Evolutionary conservation across 495 filamentous ascomycete species (phyloP), one percentile per base, ranked within the genome.

Genomic region (Aspergillus sclerotiicarbonarius): DNA sequence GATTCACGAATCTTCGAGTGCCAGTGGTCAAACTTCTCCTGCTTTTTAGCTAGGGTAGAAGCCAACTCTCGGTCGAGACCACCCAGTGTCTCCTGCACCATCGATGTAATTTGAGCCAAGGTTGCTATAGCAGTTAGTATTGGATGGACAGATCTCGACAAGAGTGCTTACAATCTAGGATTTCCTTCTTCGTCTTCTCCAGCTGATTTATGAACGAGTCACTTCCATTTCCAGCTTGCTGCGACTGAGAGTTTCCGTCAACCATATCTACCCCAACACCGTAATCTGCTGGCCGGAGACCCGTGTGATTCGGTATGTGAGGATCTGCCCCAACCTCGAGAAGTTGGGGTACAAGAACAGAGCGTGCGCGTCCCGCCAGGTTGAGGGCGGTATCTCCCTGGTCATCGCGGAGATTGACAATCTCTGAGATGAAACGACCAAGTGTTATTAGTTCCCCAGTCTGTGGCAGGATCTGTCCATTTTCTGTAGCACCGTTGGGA

Each of bases 311-410:
- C 0, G 91, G 82, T 64, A 98, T 92, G 41, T 86, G 82, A 19
- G 91, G 85, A 72, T 97, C 91, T 0, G 92, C 94, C 41, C 91
- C 89, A 33, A 98, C 91, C 72, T 98, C 94, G 10, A 97, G 71
- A 43, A 98, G 79, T 65, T 98, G 94, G 29, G 90, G 89, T 37
- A 97, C 91, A 53, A 98, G 96, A 55, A 87, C 92, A 67, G 94
- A 97, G 31, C 91, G 88, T 49, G 96, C 90, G 31, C 93, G 82
- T 0, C 94, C 91, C 29, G 93, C 95, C 63, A 96, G 85, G 65
- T 96, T 96, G 41, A 98, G 77, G 19, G 95, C 95, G 9, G 94
- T 98, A 65, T 98, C 96, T 5, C 94, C 94, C 52, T 88, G 86
- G 60, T 90, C 88, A 71, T 98, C 94, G 51, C 90, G 88, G 4